phyloP scores from a whole-genome alignment of 306 rosid genomes.

The Hippophae tibetana region DNA sequence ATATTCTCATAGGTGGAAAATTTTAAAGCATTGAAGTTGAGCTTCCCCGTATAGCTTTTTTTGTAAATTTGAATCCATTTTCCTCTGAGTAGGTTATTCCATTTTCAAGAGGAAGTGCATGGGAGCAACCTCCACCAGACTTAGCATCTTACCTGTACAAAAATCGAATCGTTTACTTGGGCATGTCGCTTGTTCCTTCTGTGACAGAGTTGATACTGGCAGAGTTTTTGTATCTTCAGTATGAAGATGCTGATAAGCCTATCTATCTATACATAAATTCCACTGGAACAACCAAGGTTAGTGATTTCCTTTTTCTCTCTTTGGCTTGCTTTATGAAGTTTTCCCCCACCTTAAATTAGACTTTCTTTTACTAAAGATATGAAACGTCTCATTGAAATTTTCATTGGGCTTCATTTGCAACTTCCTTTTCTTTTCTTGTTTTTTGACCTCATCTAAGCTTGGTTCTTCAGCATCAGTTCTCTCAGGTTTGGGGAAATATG shows the following conservation, averaged over 20 bases:
- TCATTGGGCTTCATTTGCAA: no score
- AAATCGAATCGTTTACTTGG: slow-evolving; percentile 85
- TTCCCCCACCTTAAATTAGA: no score
- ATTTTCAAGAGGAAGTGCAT: slow-evolving; percentile 68
- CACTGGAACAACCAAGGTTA: slow-evolving; percentile 91
- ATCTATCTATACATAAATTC: slow-evolving; percentile 86
- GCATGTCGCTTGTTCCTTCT: slow-evolving; percentile 88
- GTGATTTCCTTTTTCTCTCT: background rate
- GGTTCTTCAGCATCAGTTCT: no score
- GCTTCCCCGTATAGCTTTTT: no score
- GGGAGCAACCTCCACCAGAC: slow-evolving; percentile 98
- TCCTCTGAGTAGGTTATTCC: slow-evolving; percentile 70
- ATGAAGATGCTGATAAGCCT: slow-evolving; percentile 69
- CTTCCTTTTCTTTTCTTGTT: no score
- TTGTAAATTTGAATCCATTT: no score
- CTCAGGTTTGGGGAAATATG: no score
- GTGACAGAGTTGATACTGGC: slow-evolving; percentile 92
- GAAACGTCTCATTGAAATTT: no score
- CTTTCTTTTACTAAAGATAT: no score
- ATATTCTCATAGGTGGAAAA: no score
- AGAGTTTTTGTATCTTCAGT: slow-evolving; percentile 86
- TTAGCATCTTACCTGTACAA: slow-evolving; percentile 85
- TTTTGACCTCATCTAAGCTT: no score
- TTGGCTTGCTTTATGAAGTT: background rate
- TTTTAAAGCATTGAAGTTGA: no score